Base-by-base conservation (phyloP, 441 rosid species). In the Populus hybrid region DNA sequence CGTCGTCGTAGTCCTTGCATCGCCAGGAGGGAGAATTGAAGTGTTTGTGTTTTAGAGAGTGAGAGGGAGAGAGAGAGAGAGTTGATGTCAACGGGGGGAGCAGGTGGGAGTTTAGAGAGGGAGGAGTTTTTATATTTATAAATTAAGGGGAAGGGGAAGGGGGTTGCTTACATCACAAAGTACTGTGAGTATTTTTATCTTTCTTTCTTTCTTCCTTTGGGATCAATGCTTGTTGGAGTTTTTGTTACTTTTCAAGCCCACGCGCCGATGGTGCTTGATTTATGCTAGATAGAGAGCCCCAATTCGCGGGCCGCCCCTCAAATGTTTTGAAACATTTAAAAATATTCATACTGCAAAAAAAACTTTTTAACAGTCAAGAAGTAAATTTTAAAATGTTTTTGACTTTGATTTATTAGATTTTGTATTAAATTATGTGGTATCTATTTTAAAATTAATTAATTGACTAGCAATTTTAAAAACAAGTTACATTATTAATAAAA, bases 1-100 rank as follows among this genome's bases (percentile, higher is more conserved):
- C 81, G 85, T 34, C 84, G 85, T 18, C 85, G 85, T 18, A 87
- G 89, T 76, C 91, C 92, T 84, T 94, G 94, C 98, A 94, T 94
- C 89, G 81, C 80, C 61, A 42, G 78, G 67, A 46, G 63, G 66
- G 65, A 10, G 71, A 30, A 28, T n/a, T 36, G 76, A 21, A 75
- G 73, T 76, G 46, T 79, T 81, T 77, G 77, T 75, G 83, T 79
- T 64, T 30, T 30, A 30, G 4, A 30, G 32, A 30, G 59, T 78
- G 70, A 24, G 24, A 24, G 24, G 0, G 24, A 36, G 12, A 18
- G 61, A 61, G 81, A 77, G 74, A 77, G 63, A 73, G 30, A 3
- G 0, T 8, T 36, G 64, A 28, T 79, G 78, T 74, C 78, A 36
- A 74, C 70, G 74, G 69, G 53, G 40, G 50, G 42, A 61, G 59